Evolutionary conservation across 129 eudicot genomes (phyloP).

Genomic region (Chrysanthemum makinoi): DNA sequence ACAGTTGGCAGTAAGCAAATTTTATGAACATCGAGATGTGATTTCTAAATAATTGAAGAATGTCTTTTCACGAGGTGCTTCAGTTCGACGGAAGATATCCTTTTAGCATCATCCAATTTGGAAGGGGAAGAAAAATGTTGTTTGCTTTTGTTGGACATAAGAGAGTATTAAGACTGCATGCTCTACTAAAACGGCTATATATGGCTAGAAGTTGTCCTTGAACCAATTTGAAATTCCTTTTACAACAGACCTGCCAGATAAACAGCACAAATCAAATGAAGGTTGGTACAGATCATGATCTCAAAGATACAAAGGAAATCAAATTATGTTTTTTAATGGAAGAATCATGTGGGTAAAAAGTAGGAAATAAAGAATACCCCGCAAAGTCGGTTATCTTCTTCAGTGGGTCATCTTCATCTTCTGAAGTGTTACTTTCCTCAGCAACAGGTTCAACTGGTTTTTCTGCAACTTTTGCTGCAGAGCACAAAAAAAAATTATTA

Average conservation of each 20-base stretch:
- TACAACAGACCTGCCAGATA: constrained; percentile 68
- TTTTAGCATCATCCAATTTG: constrained; percentile 2
- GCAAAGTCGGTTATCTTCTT: constrained; percentile 62
- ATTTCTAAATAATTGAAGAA: constrained; percentile 25
- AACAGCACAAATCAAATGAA: constrained; percentile 2
- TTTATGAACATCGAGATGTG: constrained; percentile 18
- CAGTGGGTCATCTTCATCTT: constrained; percentile 63
- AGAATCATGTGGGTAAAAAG: background rate
- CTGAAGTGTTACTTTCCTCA: constrained; percentile 48
- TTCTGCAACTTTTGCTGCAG: constrained; percentile 22
- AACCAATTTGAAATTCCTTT: constrained; percentile 88
- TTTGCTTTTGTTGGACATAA: constrained; percentile 8
- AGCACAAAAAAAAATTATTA: too few relatives aligned
- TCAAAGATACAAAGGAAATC: background rate
- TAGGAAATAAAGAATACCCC: constrained; percentile 49
- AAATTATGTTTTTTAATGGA: background rate
- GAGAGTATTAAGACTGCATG: background rate
- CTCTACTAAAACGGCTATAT: constrained; percentile 3
- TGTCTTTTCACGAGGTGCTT: background rate
- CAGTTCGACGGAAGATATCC: constrained; percentile 16
- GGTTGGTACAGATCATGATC: background rate
- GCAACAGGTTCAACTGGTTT: constrained; percentile 37
- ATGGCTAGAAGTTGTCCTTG: constrained; percentile 66
- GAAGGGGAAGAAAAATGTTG: constrained; percentile 18
- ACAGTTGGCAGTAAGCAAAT: constrained; percentile 20